Evolutionary conservation across 805 yeast genomes (phyloP), one percentile per base, ranked within the genome.

Genomic region (Teunomyces panamensis): DNA sequence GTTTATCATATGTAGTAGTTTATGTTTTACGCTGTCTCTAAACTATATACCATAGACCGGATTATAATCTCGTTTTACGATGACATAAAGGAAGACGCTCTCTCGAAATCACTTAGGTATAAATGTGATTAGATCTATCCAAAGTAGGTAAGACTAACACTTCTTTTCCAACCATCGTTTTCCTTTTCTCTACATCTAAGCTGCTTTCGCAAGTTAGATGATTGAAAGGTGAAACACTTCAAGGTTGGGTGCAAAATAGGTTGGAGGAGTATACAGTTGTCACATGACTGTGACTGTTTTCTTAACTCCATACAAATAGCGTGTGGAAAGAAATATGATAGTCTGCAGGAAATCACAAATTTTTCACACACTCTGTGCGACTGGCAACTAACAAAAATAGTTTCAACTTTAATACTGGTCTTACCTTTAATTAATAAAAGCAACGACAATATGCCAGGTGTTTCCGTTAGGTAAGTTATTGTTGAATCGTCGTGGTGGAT

Each of bases 381-480:
- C 68, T 61, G 67, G 16, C 41, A 7, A 54, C 32, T 41, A 41
- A 9, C 45, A 33, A 43, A 43, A 30, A 16, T 32, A 37, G 24
- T 44, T 41, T 13, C 13, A 10, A 41, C 20, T 28, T 41, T 28
- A 8, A 29, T 28, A 29, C 16, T 28, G 34, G 17, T 43, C 53
- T 49, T 54, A 49, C 51, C 46, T 45, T 46, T 32, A 44, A 43
- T 46, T 46, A 52, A 54, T 50, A 48, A 56, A 48, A 46, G 49
- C 51, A 63, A 60, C 69, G 68, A 66, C 76, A 82, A 79, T 69
- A 89, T 89, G 96, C 87, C 96, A 84, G 96, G 96, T 88, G 91
- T 85, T 84, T 85, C 96, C 81, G 96, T 89, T 77, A 89, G 92
- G 96, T 88, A 87, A 72, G 96, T 87, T 54, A 44, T 39, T 42